Evolutionary conservation across 2,329 filamentous ascomycete species (phyloP).

Genomic region (Pseudogymnoascus sp.): DNA sequence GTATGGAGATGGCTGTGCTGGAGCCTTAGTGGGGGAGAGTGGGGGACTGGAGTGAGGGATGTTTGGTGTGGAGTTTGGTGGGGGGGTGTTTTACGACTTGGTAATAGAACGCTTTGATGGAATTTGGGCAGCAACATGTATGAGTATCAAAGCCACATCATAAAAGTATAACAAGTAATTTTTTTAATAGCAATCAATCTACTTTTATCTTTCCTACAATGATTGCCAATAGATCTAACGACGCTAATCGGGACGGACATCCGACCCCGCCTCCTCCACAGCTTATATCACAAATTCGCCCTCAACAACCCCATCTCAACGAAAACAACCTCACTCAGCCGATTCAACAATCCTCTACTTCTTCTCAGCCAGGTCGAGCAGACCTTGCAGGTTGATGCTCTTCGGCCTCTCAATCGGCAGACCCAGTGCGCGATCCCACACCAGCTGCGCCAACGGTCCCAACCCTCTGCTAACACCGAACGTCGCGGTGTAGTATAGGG

Average conservation of each 20-base stretch:
- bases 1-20: constrained; percentile 22
- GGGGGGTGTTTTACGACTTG: background rate
- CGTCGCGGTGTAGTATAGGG: constrained; percentile 80
- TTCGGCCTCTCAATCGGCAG: constrained; percentile 96
- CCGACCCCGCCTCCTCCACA: background rate
- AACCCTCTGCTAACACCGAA: constrained; percentile 64
- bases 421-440: constrained; percentile 92
- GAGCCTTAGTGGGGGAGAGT: constrained; percentile 13
- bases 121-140: background rate
- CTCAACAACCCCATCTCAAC: background rate
- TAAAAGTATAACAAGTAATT: background rate
- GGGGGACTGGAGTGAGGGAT: background rate
- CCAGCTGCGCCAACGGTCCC: constrained; percentile 84
- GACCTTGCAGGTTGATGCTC: constrained; percentile 86
- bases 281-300: background rate
- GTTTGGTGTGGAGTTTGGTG: background rate
- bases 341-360: constrained; percentile 23
- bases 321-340: background rate
- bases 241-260: background rate
- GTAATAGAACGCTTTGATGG: background rate
- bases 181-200: background rate
- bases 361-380: constrained; percentile 59
- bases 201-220: background rate
- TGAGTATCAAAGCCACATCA: background rate
- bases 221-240: background rate